phyloP scores from a whole-genome alignment of 1,139 yeast genomes.

The Suhomyces terraborum region DNA sequence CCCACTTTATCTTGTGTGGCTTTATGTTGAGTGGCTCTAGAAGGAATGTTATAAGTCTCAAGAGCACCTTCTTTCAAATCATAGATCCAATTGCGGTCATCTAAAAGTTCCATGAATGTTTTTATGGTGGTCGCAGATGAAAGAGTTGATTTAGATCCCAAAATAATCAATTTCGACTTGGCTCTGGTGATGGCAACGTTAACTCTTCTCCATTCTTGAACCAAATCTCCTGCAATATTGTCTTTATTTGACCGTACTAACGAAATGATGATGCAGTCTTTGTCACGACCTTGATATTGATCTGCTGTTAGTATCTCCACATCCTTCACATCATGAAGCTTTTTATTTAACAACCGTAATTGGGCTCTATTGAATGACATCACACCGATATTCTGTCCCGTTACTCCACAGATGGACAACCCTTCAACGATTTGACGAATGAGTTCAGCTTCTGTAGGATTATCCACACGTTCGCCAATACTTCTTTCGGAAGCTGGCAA shows the following conservation, averaged over 20 bases:
- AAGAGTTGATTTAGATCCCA: constrained; percentile 76
- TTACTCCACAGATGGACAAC: constrained; percentile 61
- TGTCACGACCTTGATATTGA: constrained; percentile 94
- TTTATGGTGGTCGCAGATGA: constrained; percentile 55
- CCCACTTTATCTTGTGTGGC: constrained; percentile 11
- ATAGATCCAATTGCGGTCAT: constrained; percentile 65
- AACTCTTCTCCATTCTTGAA: constrained; percentile 87
- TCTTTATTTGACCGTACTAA: constrained; percentile 77
- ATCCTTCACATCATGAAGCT: constrained; percentile 40
- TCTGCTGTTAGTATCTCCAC: constrained; percentile 91
- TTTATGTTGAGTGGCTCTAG: constrained; percentile 3
- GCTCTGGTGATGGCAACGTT: constrained; percentile 96
- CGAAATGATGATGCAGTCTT: constrained; percentile 84
- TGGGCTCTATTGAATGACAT: constrained; percentile 91
- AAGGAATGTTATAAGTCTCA: constrained; percentile 30
- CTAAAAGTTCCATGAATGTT: constrained; percentile 63
- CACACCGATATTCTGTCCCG: constrained; percentile 67
- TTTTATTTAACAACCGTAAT: constrained; percentile 53
- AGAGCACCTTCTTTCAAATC: constrained; percentile 51
- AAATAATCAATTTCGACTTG: constrained; percentile 72
- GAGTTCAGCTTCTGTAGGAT: constrained; percentile 68
- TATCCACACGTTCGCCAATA: constrained; percentile 69
- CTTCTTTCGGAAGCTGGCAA: constrained; percentile 60
- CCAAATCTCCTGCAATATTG: constrained; percentile 71
- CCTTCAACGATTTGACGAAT: constrained; percentile 64